Conservation (phyloP, 2,329 filamentous ascomycete species). For the Lachnellula hyalina region DNA sequence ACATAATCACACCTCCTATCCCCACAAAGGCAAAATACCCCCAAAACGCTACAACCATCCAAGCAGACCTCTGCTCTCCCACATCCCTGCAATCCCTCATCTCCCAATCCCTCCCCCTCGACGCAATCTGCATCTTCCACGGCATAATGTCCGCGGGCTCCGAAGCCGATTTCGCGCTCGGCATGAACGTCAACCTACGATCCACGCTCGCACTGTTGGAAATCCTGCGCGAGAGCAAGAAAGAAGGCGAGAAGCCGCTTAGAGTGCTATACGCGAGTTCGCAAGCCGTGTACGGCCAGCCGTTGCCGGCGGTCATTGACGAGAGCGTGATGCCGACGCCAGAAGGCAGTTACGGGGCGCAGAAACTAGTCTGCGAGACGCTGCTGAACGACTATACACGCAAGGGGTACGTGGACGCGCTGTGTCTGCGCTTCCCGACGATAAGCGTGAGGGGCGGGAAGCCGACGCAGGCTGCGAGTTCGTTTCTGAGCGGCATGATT, state of each 20-base stretch:
- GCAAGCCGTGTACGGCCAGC: conserved; percentile 56
- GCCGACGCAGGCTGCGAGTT: conserved; percentile 55
- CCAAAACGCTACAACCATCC: conserved; percentile 24
- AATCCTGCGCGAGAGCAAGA: conserved; percentile 35
- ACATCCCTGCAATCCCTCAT: conserved; percentile 30
- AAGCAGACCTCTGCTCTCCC: conserved; percentile 33
- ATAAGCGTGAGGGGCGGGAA: conserved; percentile 55
- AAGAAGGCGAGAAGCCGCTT: conserved; percentile 17
- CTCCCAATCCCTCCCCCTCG: conserved; percentile 28
- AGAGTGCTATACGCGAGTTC: conserved; percentile 54
- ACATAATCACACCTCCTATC: conserved; percentile 48
- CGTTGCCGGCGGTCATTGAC: conserved; percentile 44
- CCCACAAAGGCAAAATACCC: conserved; percentile 34
- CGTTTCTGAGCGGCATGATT: conserved; percentile 58
- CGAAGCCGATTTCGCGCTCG: conserved; percentile 51
- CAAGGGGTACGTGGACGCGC: conserved; percentile 50
- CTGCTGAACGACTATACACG: conserved; percentile 54
- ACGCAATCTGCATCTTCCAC: conserved; percentile 55
- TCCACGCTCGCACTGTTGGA: conserved; percentile 50
- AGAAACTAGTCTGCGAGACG: conserved; percentile 58
- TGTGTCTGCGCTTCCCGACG: conserved; percentile 53
- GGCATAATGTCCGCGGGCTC: conserved; percentile 61
- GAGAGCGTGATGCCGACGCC: conserved; percentile 45
- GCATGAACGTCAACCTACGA: conserved; percentile 54
- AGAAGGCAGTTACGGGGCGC: conserved; percentile 53